Percentiles rank a stretch among this genome's conserved stretches.
phyloP scores from a whole-genome alignment of 768 basidiomycete genomes.

The Antrodiella citrinella region DNA sequence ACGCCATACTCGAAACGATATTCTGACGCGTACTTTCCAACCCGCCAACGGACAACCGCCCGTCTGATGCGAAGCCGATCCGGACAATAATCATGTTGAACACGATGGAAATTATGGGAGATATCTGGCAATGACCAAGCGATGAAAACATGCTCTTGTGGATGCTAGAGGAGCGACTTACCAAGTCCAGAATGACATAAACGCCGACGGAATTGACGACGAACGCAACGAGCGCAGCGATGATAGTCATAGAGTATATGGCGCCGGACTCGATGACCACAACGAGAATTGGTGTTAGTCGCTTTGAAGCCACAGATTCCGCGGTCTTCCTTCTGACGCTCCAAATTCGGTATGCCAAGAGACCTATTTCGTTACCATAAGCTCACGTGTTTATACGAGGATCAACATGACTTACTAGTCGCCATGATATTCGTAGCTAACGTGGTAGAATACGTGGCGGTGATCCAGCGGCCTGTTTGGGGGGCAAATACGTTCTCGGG shows the following conservation, averaged over 20 bases:
- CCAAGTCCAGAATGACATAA: conserved; percentile 29
- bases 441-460: conserved; percentile 24
- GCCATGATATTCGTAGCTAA: conserved; percentile 25
- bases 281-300: conserved; percentile 19
- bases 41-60: neutral
- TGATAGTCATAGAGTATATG: conserved; percentile 29
- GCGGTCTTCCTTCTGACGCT: conserved; percentile 17
- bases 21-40: neutral
- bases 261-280: conserved; percentile 30
- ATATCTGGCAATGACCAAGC: conserved; percentile 17
- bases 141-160: neutral
- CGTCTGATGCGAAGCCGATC: conserved; percentile 17
- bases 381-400: neutral
- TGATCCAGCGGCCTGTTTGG: conserved; percentile 26
- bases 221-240: conserved; percentile 25
- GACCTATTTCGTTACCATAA: conserved; percentile 12
- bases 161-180: conserved; percentile 11
- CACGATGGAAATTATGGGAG: conserved; percentile 33
- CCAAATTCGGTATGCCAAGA: conserved; percentile 26
- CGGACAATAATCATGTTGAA: conserved; percentile 38
- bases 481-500: conserved; percentile 20
- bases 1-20: neutral
- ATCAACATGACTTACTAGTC: conserved; percentile 19
- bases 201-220: conserved; percentile 21
- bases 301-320: conserved; percentile 10